phyloP scores from a whole-genome alignment of 2,329 filamentous ascomycete genomes.

The Colletotrichum phormii region DNA sequence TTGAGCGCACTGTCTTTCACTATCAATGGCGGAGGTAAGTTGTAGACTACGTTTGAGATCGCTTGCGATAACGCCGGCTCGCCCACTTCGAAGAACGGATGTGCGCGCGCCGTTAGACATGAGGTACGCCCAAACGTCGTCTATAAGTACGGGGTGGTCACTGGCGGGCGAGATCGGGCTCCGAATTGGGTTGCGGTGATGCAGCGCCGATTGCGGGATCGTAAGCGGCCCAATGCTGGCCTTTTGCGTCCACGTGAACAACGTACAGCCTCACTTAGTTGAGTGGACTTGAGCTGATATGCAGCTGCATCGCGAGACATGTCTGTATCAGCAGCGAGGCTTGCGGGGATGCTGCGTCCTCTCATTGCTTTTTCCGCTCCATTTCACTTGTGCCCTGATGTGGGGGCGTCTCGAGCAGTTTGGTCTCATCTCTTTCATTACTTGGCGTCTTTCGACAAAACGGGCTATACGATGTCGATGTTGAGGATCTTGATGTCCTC shows the following conservation, averaged over 20 bases:
- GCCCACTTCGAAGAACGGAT: background rate
- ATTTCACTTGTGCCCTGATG: conserved; percentile 17
- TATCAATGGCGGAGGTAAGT: background rate
- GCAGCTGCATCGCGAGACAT: conserved; percentile 33
- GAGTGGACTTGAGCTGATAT: conserved; percentile 25
- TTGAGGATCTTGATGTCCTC: conserved; percentile 98
- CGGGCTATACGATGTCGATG: conserved; percentile 70
- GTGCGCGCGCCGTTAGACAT: background rate
- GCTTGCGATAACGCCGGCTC: background rate
- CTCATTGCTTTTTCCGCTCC: conserved; percentile 23
- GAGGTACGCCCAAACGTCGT: conserved; percentile 14
- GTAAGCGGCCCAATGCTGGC: conserved; percentile 33
- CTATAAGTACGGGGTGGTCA: conserved; percentile 30
- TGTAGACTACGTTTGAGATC: background rate
- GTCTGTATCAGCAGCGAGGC: conserved; percentile 25
- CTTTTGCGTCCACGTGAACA: conserved; percentile 32
- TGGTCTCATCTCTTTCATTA: conserved; percentile 20
- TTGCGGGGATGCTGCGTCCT: conserved; percentile 34
- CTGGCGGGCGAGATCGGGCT: conserved; percentile 33
- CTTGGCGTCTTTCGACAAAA: background rate
- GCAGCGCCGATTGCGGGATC: conserved; percentile 37
- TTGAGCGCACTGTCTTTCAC: conserved; percentile 3
- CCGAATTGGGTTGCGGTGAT: conserved; percentile 36
- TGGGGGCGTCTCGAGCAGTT: conserved; percentile 9
- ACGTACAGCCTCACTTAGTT: conserved; percentile 30